Conservation (phyloP, 768 basidiomycete genomes). For the Psilocybe azurescens region DNA sequence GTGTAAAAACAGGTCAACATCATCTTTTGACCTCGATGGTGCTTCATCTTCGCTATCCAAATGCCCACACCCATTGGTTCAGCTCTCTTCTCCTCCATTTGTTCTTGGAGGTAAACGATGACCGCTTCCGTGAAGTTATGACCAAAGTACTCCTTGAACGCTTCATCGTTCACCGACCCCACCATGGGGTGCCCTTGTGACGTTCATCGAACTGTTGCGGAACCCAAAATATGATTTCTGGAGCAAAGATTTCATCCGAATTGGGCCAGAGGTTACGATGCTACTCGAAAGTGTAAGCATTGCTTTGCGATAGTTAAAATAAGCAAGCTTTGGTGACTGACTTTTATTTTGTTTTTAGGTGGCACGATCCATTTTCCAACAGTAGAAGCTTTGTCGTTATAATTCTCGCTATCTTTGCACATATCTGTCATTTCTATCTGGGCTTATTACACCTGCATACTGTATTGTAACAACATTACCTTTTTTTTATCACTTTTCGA, state of each 20-base stretch:
- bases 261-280: slow-evolving; percentile 85
- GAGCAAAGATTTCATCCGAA: slow-evolving; percentile 84
- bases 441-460: slow-evolving; percentile 69
- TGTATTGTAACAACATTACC: slow-evolving; percentile 84
- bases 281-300: slow-evolving; percentile 80
- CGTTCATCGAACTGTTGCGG: slow-evolving; percentile 92
- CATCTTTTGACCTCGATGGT: slow-evolving; percentile 92
- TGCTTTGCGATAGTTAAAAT: slow-evolving; percentile 12
- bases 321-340: slow-evolving; percentile 1
- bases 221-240: slow-evolving; percentile 92
- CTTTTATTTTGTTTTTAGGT: slow-evolving; percentile 49
- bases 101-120: slow-evolving; percentile 80
- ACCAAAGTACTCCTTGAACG: slow-evolving; percentile 92
- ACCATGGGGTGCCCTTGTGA: slow-evolving; percentile 94
- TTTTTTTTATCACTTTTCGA: slow-evolving; percentile 31
- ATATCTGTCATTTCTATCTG: slow-evolving; percentile 73
- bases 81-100: slow-evolving; percentile 88
- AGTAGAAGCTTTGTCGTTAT: slow-evolving; percentile 72
- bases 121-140: slow-evolving; percentile 80
- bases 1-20: slow-evolving; percentile 77
- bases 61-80: slow-evolving; percentile 99
- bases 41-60: slow-evolving; percentile 95
- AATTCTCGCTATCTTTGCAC: slow-evolving; percentile 81
- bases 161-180: slow-evolving; percentile 92
- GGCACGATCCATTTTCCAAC: slow-evolving; percentile 77